Evolutionary conservation across 495 filamentous ascomycete species (phyloP).

Genomic region (Coniosporium apollinis): DNA sequence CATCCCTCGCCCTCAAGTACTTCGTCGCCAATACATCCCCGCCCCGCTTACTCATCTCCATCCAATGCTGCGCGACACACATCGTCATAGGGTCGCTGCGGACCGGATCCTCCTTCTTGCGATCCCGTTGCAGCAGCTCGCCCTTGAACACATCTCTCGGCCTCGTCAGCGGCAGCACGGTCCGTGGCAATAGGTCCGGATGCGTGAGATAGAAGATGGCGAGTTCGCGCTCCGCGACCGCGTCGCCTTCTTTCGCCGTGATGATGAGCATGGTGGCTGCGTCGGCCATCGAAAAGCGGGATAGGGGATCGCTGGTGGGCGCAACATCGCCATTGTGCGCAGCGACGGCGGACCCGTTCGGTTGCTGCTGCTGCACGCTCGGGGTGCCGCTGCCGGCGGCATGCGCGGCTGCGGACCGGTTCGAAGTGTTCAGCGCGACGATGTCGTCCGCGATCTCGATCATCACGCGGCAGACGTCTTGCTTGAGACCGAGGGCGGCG

Average conservation of each 20-base stretch:
- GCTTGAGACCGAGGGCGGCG: slow-evolving; percentile 74
- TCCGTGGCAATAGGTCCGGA: slow-evolving; percentile 70
- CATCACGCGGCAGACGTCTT: slow-evolving; percentile 77
- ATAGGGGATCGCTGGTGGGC: slow-evolving; percentile 20
- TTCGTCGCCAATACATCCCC: slow-evolving; percentile 78
- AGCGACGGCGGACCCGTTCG: background rate
- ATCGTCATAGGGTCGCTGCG: slow-evolving; percentile 76
- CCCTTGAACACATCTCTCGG: slow-evolving; percentile 84
- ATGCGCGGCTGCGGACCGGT: slow-evolving; percentile 31
- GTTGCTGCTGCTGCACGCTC: background rate
- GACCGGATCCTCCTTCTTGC: slow-evolving; percentile 32
- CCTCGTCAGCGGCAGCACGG: slow-evolving; percentile 68
- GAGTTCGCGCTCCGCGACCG: slow-evolving; percentile 85
- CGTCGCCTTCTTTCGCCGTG: slow-evolving; percentile 82
- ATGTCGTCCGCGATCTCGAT: slow-evolving; percentile 73
- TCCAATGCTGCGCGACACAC: slow-evolving; percentile 96
- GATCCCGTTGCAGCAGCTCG: slow-evolving; percentile 61
- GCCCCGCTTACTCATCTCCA: slow-evolving; percentile 75
- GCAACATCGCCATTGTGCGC: background rate
- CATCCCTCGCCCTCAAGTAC: slow-evolving; percentile 59
- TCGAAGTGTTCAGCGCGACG: slow-evolving; percentile 38
- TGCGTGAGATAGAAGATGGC: slow-evolving; percentile 90
- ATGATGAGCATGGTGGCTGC: slow-evolving; percentile 88
- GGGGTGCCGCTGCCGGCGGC: background rate
- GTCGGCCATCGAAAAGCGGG: slow-evolving; percentile 54